Base-by-base conservation (phyloP, 2,329 filamentous ascomycete species). In the Cladophialophora carrionii region DNA sequence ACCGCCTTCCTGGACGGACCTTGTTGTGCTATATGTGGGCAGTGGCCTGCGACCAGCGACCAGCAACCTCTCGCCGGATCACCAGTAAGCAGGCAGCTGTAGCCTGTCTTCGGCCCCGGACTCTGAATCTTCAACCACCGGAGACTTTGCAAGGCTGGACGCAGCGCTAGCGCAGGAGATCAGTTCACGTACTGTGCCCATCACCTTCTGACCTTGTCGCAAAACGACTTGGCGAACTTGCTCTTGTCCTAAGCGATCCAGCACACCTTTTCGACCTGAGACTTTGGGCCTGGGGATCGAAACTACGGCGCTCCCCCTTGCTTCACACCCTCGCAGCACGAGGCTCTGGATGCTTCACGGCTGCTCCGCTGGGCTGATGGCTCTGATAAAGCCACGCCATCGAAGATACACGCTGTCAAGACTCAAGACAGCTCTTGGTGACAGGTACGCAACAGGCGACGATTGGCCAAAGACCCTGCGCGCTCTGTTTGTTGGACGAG, bases 101-200 rank as follows among this genome's bases (percentile, higher is more conserved):
- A 29, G 26, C 26, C 17, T n/a, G 37, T n/a, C 17, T 7, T 17
- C 37, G 41, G 46, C 53, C 14, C 32, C 20, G n/a, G 20, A 37
- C 20, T 20, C 17, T 24, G n/a, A 41, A 20, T 22, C 53, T 32
- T 37, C 29, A 24, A 24, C 24, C 31, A 41, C 12, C 20, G 9
- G 32, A 48, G 12, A 26, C 20, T 12, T 43, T 31, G 55, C 55
- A 57, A 55, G 22, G 55, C 41, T 46, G 55, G 55, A 46, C 7
- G 55, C 55, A 57, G 20, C 37, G 34, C 55, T 57, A 57, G 55
- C 34, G 55, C 55, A 57, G 55, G 55, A 57, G 55, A 46, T 57
- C 34, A 31, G 20, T 57, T 46, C 37, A 37, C 22, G 37, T 31
- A 12, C 22, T 14, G n/a, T 32, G 5, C 24, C 26, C 26, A 29